phyloP scores from a whole-genome alignment of 192 early-diverging fungal species.

The Backusella circina region DNA sequence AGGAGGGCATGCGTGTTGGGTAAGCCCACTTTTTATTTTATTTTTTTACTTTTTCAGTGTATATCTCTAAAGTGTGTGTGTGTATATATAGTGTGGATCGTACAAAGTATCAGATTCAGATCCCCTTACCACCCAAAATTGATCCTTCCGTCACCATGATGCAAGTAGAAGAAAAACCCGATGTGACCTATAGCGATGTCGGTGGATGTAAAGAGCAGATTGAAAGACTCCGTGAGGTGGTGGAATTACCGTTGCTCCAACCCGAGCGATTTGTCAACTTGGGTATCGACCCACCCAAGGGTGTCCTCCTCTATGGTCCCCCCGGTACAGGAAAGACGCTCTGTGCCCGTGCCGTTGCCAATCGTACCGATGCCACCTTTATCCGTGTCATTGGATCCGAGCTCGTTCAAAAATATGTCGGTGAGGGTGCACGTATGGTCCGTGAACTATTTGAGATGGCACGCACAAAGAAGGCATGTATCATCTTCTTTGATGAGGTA shows the following conservation, averaged over 20 bases:
- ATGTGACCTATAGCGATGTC: conserved; percentile 99
- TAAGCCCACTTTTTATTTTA: conserved; percentile 33
- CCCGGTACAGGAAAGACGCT: conserved; percentile 98
- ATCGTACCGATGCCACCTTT: conserved; percentile 98
- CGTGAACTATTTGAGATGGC: conserved; percentile 99
- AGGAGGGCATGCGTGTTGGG: conserved; percentile 99
- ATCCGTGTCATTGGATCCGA: conserved; percentile 99
- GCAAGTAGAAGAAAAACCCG: conserved; percentile 99
- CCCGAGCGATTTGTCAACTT: conserved; percentile 97
- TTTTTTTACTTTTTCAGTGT: background rate
- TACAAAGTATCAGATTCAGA: conserved; percentile 98
- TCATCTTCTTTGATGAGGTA: conserved; percentile 99
- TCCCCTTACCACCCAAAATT: conserved; percentile 98
- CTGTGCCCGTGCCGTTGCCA: conserved; percentile 97
- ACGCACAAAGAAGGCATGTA: conserved; percentile 98
- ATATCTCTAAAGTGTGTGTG: background rate
- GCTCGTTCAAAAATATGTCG: conserved; percentile 99
- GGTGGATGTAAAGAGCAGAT: conserved; percentile 99
- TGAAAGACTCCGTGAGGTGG: conserved; percentile 98
- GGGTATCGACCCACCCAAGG: conserved; percentile 99
- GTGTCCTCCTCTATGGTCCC: conserved; percentile 94
- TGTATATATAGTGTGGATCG: conserved; percentile 93
- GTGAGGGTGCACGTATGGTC: conserved; percentile 98
- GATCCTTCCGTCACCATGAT: conserved; percentile 99
- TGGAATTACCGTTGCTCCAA: conserved; percentile 92